These are phyloP conservation scores for Thelonectria olida DNA, from an alignment of 2,329 filamentous ascomycete genomes.

Conservation along the genomic window DNA sequence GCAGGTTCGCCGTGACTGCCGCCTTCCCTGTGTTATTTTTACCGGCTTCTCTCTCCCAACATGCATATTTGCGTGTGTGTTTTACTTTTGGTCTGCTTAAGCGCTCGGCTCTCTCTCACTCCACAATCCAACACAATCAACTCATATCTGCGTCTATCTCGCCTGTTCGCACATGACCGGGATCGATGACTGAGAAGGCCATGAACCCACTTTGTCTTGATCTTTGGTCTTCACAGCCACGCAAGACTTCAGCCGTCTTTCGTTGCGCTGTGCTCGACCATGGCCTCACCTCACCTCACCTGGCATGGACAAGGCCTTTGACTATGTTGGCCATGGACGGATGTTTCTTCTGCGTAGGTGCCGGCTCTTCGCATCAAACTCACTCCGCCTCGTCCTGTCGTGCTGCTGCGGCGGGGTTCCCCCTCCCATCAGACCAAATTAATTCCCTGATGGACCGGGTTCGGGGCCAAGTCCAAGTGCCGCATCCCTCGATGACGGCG, in stretches of 20 bases:
- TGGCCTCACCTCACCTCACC: no score
- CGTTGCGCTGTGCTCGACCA: no score
- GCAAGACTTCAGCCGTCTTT: not conserved
- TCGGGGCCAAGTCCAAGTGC: no score
- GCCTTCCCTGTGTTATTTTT: no score
- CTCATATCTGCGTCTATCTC: not conserved
- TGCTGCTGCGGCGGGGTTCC: no score
- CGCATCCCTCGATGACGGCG: no score
- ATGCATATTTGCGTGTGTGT: no score
- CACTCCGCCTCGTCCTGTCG: not conserved
- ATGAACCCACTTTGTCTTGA: not conserved
- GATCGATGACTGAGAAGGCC: not conserved
- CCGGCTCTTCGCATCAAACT: not conserved
- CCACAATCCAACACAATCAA: not conserved
- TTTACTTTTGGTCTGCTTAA: not conserved
- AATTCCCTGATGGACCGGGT: not conserved
- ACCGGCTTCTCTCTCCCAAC: no score
- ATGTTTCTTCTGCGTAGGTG: not conserved
- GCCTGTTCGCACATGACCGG: not conserved
- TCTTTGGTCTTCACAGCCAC: not conserved
- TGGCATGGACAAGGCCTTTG: constrained; percentile 6
- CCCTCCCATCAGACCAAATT: not conserved
- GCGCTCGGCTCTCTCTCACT: not conserved
- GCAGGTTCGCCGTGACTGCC: no score
- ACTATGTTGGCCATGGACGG: no score